Evolutionary conservation across 495 filamentous ascomycete genomes (phyloP), one percentile per base, ranked within the genome.

Genomic region (Podospora appendiculata): DNA sequence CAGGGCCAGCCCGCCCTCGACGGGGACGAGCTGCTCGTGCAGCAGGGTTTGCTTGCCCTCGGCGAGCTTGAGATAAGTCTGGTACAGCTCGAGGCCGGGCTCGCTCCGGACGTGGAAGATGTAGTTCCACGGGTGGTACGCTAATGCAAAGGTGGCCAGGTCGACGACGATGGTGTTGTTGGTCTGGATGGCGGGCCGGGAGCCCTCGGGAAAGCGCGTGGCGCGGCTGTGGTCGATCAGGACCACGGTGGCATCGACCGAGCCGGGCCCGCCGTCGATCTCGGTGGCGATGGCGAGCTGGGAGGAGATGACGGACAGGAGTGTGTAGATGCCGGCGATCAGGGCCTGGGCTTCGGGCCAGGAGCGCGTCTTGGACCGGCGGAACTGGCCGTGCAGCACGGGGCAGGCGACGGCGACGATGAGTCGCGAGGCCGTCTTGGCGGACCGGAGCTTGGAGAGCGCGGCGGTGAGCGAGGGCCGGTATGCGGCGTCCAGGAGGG

Each of bases 201-300:
- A 55, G 50, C 72, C 71, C 11, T 41, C 11, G 1, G 50, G 14
- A 32, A 58, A 57, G 38, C 56, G 63, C 44, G 61, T 70, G n/a
- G 61, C 59, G 45, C 65, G 70, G 54, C 75, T 76, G 59, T 81
- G 78, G 53, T 87, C 80, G 44, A 93, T 63, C 32, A 95, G 74
- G 19, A 96, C 48, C 34, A 95, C 73, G 11, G 91, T 82, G 2
- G 81, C 76, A 72, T 96, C 89, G 36, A 96, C 80, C 25, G 88
- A 86, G 17, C 80, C 81, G 10, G 82, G 79, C 17, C 79, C 79
- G 56, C 68, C 70, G 48, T 69, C 64, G 10, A 67, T 83, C 78
- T 64, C 88, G 63, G 61, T 90, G 72, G 51, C 84, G 71, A 76
- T 70, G 7, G 71, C 70, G 11, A 81, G 68, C 54, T 83, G 75